Evolutionary conservation across 1,284 basidiomycete species (phyloP).

Genomic region (Ganoderma multipileum): DNA sequence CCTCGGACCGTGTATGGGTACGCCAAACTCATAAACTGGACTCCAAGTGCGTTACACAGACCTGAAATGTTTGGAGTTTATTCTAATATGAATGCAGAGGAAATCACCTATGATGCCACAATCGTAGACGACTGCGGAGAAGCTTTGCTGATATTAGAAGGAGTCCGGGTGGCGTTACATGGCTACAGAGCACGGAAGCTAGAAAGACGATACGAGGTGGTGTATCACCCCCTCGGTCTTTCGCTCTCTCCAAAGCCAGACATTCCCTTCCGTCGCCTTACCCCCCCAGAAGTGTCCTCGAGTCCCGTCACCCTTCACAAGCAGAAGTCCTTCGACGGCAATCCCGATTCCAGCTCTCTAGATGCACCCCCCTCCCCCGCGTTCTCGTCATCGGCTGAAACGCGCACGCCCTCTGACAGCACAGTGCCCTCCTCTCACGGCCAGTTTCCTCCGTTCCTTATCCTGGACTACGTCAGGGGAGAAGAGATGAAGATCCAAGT

Average conservation of each 20-base stretch:
- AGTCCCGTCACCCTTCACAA: too few species aligned
- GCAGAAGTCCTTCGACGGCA: conserved; percentile 14
- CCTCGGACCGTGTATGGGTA: conserved; percentile 32
- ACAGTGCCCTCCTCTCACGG: too few species aligned
- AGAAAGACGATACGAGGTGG: conserved; percentile 27
- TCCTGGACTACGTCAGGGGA: conserved; percentile 26
- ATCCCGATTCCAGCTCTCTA: background rate
- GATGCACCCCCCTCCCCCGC: background rate
- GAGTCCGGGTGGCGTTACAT: conserved; percentile 28
- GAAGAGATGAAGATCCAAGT: conserved; percentile 27
- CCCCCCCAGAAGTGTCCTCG: too few species aligned
- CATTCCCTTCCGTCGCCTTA: too few species aligned
- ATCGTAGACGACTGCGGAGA: conserved; percentile 27
- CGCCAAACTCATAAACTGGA: conserved; percentile 31
- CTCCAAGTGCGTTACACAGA: conserved; percentile 33
- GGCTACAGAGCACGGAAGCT: conserved; percentile 17
- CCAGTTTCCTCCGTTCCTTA: background rate
- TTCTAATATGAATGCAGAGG: conserved; percentile 11
- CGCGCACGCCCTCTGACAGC: too few species aligned
- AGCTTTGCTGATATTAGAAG: conserved; percentile 25
- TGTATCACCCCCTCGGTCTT: conserved; percentile 8
- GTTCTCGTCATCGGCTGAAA: too few species aligned
- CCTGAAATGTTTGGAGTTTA: too few species aligned
- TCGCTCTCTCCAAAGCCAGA: background rate
- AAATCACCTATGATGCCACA: conserved; percentile 27